Percentiles rank a stretch among this genome's conserved stretches.
Conservation (phyloP, 2,329 filamentous ascomycete species). For the Colletotrichum echinochloae region DNA sequence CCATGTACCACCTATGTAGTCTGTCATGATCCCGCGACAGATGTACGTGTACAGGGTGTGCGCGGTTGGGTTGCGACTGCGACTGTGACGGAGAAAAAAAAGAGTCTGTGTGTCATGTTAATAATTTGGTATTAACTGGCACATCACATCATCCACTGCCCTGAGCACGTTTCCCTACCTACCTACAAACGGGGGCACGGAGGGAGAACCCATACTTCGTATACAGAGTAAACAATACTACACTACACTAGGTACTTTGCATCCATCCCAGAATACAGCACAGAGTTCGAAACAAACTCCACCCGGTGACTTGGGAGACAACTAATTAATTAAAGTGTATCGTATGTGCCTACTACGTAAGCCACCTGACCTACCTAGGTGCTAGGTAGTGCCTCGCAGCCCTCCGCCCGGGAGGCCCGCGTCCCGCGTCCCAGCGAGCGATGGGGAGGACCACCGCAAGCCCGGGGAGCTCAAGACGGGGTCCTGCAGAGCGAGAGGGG, state of each 20-base stretch:
- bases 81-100: slow-evolving; percentile 3
- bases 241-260: neutral
- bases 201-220: neutral
- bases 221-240: neutral
- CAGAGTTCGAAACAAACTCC: slow-evolving; percentile 37
- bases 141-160: slow-evolving; percentile 40
- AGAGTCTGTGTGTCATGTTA: no score
- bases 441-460: neutral
- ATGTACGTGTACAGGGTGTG: no score
- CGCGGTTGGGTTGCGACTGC: neutral
- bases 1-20: neutral
- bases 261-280: neutral
- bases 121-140: slow-evolving; percentile 14
- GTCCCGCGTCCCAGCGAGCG: slow-evolving; percentile 1
- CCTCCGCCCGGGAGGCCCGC: neutral
- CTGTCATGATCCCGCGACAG: no score
- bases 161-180: slow-evolving; percentile 40
- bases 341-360: neutral
- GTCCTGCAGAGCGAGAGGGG: neutral
- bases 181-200: slow-evolving; percentile 20
- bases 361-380: neutral
- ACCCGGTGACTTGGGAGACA: neutral
- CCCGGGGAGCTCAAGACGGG: no score
- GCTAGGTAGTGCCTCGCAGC: neutral
- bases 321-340: neutral